Base-by-base conservation (phyloP, 176 grass and related monocot species). In the Miscanthus lutarioriparius region DNA sequence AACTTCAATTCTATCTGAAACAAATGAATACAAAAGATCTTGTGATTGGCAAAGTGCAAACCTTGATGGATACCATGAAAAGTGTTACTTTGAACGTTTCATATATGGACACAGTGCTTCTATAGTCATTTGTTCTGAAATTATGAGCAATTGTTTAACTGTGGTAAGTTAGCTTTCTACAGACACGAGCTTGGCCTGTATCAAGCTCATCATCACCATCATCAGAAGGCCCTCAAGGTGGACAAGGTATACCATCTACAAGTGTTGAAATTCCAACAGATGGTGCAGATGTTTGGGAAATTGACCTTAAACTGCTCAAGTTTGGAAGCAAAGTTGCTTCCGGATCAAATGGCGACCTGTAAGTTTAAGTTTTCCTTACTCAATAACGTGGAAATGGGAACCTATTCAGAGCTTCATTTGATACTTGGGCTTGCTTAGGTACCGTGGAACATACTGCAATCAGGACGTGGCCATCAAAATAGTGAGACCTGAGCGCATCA, bases 391-490 rank as follows among this genome's bases (percentile, higher is more conserved):
- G 67, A 80, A 86, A 74, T 14, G 10, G 25, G 13, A 67, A 87
- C 14, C 2, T 61, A 1, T 26, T 81, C 7, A 75, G 76, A 83
- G 56, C 71, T 70, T 51, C 10, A 28, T 84, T 69, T 77, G 36
- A 15, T 87, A 13, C 28, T 86, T 41, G 72, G 41, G 43, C 35
- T 75, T 88, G 80, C 41, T 39, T 80, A 98, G 96, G 59, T 95
- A 90, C 72, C 91, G 74, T 38, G 96, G 93, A 81, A 89, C 91
- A 71, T 98, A 98, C 76, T 93, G 87, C 89, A 92, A 61, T 75
- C 96, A 98, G 77, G 93, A 98, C 76, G 96, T 98, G 35, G 96
- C 96, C 25, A 95, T 98, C 74, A 98, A 98, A 94, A 74, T 98
- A 81, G 78, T 95, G 75, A 95, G 84, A 39, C 85, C 87, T 58